Base-by-base conservation (phyloP, 2,329 filamentous ascomycete genomes). In the Aschersonia sp. region DNA sequence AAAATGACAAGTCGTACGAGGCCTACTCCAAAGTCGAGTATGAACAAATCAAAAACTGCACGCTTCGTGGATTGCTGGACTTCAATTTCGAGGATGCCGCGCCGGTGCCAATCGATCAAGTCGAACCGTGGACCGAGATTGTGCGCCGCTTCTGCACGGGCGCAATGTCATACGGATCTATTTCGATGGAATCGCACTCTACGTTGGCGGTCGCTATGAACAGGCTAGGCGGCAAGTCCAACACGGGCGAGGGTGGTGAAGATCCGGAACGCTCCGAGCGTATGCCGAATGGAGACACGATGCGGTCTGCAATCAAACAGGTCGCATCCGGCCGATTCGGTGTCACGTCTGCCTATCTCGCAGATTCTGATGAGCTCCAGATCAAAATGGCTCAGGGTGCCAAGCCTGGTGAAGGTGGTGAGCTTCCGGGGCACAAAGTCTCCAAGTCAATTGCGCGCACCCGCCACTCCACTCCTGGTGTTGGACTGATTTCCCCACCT, bases 361-460 rank as follows among this genome's bases (percentile, higher is more conserved):
- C 89, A 45, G 90, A 97, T 64, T 87, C 90, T 14, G 90, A 97
- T 60, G 89, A 97, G 69, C 73, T 97, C 43, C 90, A 97, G 67
- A 97, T 97, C 70, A 97, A 97, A 78, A 97, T 97, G 90, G 90
- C 90, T 8, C 90, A 97, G 69, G 90, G 90, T 63, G 90, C 90
- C 53, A 97, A 97, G 77, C 90, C 90, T 49, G 90, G 90, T 67
- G 90, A 97, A 68, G 90, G 90, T 72, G 90, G 90, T 76, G 90
- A 97, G 68, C 79, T 97, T 60, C 90, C 90, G 45, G 90, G 90
- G 41, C 88, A 96, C 75, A 97, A 97, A 71, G 90, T 97, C 31
- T 92, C 89, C 51, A 86, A 86, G 60, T 86, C 87, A 6, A 97
- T 97, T 65, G 90, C 87, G 49, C 85, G 87, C 58, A 97, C 90